Evolutionary conservation across 345 rosid genomes (phyloP).

Genomic region (Trapa incisa): DNA sequence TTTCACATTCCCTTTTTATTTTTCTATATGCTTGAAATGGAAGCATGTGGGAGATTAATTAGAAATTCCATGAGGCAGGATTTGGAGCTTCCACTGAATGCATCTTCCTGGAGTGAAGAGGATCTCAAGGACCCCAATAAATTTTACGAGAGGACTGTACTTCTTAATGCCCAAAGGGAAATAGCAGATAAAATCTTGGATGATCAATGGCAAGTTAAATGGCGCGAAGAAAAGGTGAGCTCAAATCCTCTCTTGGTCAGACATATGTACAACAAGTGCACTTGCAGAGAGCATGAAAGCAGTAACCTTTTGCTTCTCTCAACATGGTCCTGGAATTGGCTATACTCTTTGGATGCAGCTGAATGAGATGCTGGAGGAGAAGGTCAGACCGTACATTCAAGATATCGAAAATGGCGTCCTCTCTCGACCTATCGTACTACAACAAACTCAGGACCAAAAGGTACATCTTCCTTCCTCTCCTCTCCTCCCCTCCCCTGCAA

Average conservation of each 20-base stretch:
- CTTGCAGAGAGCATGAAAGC: background rate
- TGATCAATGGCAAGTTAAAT: slow-evolving; percentile 77
- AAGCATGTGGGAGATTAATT: background rate
- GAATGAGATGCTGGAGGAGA: slow-evolving; percentile 73
- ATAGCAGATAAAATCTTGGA: slow-evolving; percentile 73
- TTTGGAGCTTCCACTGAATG: slow-evolving; percentile 66
- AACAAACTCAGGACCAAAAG: slow-evolving; percentile 23
- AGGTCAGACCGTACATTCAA: slow-evolving; percentile 59
- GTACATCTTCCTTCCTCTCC: slow-evolving; percentile 20
- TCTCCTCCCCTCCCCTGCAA: background rate
- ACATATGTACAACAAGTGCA: background rate
- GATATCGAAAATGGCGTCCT: slow-evolving; percentile 36
- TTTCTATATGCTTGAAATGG: background rate
- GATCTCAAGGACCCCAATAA: slow-evolving; percentile 72
- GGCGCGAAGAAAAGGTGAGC: slow-evolving; percentile 84
- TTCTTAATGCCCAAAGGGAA: slow-evolving; percentile 89
- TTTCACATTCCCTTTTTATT: background rate
- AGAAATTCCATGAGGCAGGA: slow-evolving; percentile 26
- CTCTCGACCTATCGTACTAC: slow-evolving; percentile 48
- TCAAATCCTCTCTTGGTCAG: background rate
- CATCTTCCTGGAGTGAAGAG: slow-evolving; percentile 79
- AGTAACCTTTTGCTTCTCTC: background rate
- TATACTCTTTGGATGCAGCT: slow-evolving; percentile 26
- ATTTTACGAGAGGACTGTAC: slow-evolving; percentile 83
- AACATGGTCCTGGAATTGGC: background rate